Evolutionary conservation across 805 yeast genomes (phyloP).

Genomic region (Starmera dryadoides): DNA sequence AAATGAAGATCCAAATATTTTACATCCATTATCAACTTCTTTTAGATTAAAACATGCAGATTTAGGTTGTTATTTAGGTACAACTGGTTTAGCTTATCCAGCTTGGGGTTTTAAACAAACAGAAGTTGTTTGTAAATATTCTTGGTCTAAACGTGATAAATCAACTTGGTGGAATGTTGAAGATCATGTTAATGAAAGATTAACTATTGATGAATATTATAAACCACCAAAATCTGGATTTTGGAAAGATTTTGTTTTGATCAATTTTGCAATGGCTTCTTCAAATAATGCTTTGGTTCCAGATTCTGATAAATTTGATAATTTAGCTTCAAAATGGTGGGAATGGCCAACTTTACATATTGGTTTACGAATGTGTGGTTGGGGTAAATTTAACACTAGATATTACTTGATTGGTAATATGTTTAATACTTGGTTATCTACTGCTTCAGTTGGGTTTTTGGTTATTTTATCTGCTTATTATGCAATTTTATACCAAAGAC

Average conservation of each 20-base stretch:
- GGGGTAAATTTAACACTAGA: constrained; percentile 49
- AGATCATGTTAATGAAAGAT: constrained; percentile 50
- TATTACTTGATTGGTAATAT: constrained; percentile 72
- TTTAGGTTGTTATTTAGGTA: constrained; percentile 72
- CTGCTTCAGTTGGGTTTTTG: constrained; percentile 46
- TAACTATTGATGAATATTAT: constrained; percentile 45
- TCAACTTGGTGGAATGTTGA: constrained; percentile 89
- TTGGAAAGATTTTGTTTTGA: constrained; percentile 63
- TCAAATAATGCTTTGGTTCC: constrained; percentile 78
- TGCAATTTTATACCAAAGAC: constrained; percentile 65
- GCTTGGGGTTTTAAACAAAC: constrained; percentile 84
- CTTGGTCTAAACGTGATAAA: constrained; percentile 57
- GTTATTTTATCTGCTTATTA: constrained; percentile 31
- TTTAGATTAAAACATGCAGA: constrained; percentile 59
- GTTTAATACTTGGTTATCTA: constrained; percentile 68
- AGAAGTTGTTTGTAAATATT: constrained; percentile 63
- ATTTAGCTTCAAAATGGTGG: constrained; percentile 69
- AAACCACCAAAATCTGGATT: constrained; percentile 64
- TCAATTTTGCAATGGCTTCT: constrained; percentile 83
- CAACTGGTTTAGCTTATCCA: constrained; percentile 62
- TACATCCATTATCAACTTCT: constrained; percentile 74
- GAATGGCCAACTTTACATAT: constrained; percentile 75
- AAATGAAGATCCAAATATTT: constrained; percentile 40
- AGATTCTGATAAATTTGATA: constrained; percentile 67
- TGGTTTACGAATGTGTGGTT: constrained; percentile 72